phyloP scores from a whole-genome alignment of 2,329 filamentous ascomycete species.

The Septoria petroselini region DNA sequence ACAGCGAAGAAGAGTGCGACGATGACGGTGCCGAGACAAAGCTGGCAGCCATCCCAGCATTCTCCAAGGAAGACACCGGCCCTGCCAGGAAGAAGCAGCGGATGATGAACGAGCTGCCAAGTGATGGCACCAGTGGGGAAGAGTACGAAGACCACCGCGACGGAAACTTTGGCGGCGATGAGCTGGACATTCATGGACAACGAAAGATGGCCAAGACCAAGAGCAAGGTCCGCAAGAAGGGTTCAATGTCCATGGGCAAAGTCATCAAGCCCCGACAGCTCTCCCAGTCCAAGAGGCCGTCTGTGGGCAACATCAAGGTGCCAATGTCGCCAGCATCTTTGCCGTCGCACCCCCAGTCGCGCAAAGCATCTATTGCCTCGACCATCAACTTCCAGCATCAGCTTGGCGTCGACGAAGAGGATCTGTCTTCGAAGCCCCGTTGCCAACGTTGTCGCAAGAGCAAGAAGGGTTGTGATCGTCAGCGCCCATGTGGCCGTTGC shows the following conservation, averaged over 20 bases:
- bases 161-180: slow-evolving; percentile 54
- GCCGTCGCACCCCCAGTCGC: slow-evolving; percentile 62
- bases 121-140: slow-evolving; percentile 61
- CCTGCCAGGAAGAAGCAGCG: slow-evolving; percentile 40
- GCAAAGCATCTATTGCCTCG: slow-evolving; percentile 67
- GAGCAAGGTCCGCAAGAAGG: slow-evolving; percentile 36
- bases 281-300: slow-evolving; percentile 52
- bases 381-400: slow-evolving; percentile 61
- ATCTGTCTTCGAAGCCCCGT: slow-evolving; percentile 89
- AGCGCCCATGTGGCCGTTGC: slow-evolving; percentile 91
- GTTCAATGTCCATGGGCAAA: slow-evolving; percentile 32
- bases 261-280: slow-evolving; percentile 43
- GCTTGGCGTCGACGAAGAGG: slow-evolving; percentile 69
- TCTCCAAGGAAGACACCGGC: slow-evolving; percentile 30
- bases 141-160: slow-evolving; percentile 55
- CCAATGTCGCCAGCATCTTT: slow-evolving; percentile 60
- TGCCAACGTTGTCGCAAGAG: slow-evolving; percentile 99
- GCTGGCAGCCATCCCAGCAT: slow-evolving; percentile 32
- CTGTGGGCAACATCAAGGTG: slow-evolving; percentile 37
- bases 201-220: slow-evolving; percentile 44
- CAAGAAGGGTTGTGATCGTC: slow-evolving; percentile 97
- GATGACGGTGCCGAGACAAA: slow-evolving; percentile 63
- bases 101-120: slow-evolving; percentile 50
- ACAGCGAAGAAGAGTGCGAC: slow-evolving; percentile 75
- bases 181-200: slow-evolving; percentile 48